These are phyloP conservation scores for Blastobotrys proliferans DNA, from an alignment of 1,139 yeast species.

Conservation along the genomic window DNA sequence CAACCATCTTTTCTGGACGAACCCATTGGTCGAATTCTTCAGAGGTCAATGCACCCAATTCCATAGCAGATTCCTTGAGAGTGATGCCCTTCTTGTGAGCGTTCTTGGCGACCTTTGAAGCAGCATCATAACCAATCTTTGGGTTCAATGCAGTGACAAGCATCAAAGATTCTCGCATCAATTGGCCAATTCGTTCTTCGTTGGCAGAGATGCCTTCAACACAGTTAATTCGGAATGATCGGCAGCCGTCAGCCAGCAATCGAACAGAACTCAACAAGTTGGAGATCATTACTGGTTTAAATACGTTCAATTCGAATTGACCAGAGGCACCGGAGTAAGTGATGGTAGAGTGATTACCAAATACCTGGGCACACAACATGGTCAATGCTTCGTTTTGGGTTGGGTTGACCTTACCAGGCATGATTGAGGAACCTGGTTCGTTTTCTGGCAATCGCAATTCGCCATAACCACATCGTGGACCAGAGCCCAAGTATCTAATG, in stretches of 20 bases:
- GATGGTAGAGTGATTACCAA: slow-evolving; percentile 93
- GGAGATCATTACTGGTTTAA: slow-evolving; percentile 92
- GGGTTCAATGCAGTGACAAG: slow-evolving; percentile 98
- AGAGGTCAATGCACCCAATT: slow-evolving; percentile 74
- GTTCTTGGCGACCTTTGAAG: slow-evolving; percentile 96
- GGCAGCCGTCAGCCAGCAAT: slow-evolving; percentile 80
- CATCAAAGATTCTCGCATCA: slow-evolving; percentile 92
- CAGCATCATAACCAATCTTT: slow-evolving; percentile 95
- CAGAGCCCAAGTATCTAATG: slow-evolving; percentile 95
- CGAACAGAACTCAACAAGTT: slow-evolving; percentile 85
- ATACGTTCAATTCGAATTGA: slow-evolving; percentile 95
- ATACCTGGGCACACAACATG: slow-evolving; percentile 96
- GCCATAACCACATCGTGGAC: slow-evolving; percentile 99
- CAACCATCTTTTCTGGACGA: slow-evolving; percentile 96
- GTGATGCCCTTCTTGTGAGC: slow-evolving; percentile 98
- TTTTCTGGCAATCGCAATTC: slow-evolving; percentile 94
- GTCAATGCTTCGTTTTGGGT: slow-evolving; percentile 98
- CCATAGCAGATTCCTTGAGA: slow-evolving; percentile 88
- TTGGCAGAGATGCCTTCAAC: slow-evolving; percentile 93
- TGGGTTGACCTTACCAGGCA: slow-evolving; percentile 99
- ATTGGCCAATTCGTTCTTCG: slow-evolving; percentile 76
- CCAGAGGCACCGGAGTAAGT: slow-evolving; percentile 98
- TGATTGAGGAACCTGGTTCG: slow-evolving; percentile 98
- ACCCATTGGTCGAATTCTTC: slow-evolving; percentile 96
- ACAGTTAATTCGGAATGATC: slow-evolving; percentile 90